Base-by-base conservation (phyloP, 2,329 filamentous ascomycete genomes). In the Monosporascus sp. region DNA sequence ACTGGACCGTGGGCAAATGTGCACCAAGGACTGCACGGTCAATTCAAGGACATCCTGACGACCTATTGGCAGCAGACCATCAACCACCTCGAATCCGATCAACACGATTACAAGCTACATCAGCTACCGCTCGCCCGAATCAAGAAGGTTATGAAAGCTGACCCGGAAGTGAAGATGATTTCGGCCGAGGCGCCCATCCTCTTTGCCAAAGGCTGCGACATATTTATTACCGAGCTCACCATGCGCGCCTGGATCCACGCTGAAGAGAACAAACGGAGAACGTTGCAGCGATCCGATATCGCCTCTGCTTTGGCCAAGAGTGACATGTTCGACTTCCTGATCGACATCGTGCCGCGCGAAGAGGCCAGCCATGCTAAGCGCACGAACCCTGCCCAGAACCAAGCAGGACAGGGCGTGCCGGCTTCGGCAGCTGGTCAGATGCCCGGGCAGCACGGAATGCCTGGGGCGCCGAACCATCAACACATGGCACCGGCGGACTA, bases 191-290 rank as follows among this genome's bases (percentile, higher is more conserved):
- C 94, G 2, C 94, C 94, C 1, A 99, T 99, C 63, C 79, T 99
- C 15, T 99, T 99, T 66, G 94, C 94, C 50, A 99, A 99, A 73
- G 94, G 93, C 38, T 97, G 94, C 72, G 94, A 99, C 68, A 97
- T 97, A 68, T 99, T 99, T 75, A 99, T 99, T 68, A 97, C 92
- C 1, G 94, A 99, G 73, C 79, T 99, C 56, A 99, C 94, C 7
- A 99, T 99, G 94, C 90, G 94, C 59, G 94, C 94, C 47, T 99
- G 94, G 94, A 99, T 99, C 59, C 94, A 99, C 65, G 94, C 94
- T 17, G 94, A 99, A 69, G 94, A 99, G 74, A 99, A 99, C 77
- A 99, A 99, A 78, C 85, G 94, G 31, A 86, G 94, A 44, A 99
- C 94, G 1, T 78, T 99, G 41, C 94, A 99, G 73, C 85, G 94